Percentiles rank a stretch among this genome's conserved stretches.
Evolutionary conservation across 768 basidiomycete species (phyloP).

Genomic region (Amanita rubescens): DNA sequence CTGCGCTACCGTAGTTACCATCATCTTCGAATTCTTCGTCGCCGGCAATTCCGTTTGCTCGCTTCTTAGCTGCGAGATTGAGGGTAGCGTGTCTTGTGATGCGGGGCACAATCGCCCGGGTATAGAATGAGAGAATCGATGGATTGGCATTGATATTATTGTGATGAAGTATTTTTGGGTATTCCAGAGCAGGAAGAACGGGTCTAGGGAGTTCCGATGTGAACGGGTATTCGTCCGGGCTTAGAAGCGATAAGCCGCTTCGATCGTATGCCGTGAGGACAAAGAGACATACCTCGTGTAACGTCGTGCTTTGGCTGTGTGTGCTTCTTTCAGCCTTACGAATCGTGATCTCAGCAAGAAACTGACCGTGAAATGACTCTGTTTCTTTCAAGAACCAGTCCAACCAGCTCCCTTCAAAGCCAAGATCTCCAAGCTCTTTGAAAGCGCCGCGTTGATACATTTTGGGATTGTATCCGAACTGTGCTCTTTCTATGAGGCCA

Average conservation of each 20-base stretch:
- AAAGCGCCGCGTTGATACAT: slow-evolving; percentile 83
- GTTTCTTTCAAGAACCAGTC: slow-evolving; percentile 97
- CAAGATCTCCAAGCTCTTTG: slow-evolving; percentile 62
- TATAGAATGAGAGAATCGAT: slow-evolving; percentile 86
- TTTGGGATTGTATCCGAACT: slow-evolving; percentile 88
- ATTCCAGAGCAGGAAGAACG: slow-evolving; percentile 63
- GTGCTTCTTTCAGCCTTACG: not conserved
- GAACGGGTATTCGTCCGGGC: slow-evolving; percentile 98
- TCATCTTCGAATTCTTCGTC: slow-evolving; percentile 81
- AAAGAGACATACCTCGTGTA: slow-evolving; percentile 77
- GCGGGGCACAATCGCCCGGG: slow-evolving; percentile 77
- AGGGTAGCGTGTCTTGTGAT: slow-evolving; percentile 74
- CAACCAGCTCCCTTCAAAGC: slow-evolving; percentile 85
- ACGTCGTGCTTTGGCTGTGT: slow-evolving; percentile 82
- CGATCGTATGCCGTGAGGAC: not conserved
- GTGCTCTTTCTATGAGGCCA: slow-evolving; percentile 91
- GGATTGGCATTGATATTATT: slow-evolving; percentile 83
- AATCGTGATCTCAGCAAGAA: not conserved
- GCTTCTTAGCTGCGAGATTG: slow-evolving; percentile 55
- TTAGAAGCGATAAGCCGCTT: slow-evolving; percentile 21
- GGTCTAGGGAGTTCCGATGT: slow-evolving; percentile 74
- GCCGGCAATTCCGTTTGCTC: slow-evolving; percentile 56
- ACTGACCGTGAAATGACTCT: slow-evolving; percentile 88
- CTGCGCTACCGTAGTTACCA: slow-evolving; percentile 95
- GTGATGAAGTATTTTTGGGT: slow-evolving; percentile 72